Percentiles rank a stretch among this genome's conserved stretches.
Conservation (phyloP, 164 flowering plant species). For the Piper longum region DNA sequence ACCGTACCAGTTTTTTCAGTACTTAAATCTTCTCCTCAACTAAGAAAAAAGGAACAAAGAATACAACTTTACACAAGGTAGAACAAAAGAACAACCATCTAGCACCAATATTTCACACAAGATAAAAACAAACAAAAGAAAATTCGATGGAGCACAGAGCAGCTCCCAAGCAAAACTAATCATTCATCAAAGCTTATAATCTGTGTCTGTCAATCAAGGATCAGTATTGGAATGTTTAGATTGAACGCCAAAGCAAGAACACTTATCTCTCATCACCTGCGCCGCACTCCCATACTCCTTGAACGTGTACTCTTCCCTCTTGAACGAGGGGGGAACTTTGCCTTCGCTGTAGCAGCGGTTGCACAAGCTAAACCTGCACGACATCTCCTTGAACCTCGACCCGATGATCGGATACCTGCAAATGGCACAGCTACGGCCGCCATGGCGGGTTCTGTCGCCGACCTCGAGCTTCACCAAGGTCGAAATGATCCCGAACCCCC, state of each 20-base stretch:
- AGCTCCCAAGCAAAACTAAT: conserved; percentile 7
- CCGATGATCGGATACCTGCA: conserved; percentile 91
- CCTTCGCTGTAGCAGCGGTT: conserved; percentile 90
- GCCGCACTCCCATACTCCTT: conserved; percentile 70
- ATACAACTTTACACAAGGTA: background rate
- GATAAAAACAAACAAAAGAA: conserved; percentile 9
- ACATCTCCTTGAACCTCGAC: conserved; percentile 79
- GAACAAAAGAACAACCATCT: background rate
- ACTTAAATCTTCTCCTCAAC: background rate
- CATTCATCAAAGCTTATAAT: background rate
- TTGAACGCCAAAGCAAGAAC: conserved; percentile 50
- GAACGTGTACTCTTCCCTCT: conserved; percentile 73
- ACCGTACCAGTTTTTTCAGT: background rate
- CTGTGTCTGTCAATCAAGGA: conserved; percentile 13
- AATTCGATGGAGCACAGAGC: conserved; percentile 19
- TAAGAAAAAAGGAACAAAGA: background rate
- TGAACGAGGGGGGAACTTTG: conserved; percentile 68
- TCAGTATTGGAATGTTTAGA: conserved; percentile 27
- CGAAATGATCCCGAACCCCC: conserved; percentile 89
- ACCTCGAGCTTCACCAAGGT: conserved; percentile 66
- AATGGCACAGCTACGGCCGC: conserved; percentile 51
- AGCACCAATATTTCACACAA: background rate
- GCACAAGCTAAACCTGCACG: conserved; percentile 66
- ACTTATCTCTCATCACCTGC: conserved; percentile 85
- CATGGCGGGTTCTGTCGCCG: conserved; percentile 83